Evolutionary conservation across 1,284 basidiomycete genomes (phyloP), one percentile per base, ranked within the genome.

Genomic region (Irpex sp.): DNA sequence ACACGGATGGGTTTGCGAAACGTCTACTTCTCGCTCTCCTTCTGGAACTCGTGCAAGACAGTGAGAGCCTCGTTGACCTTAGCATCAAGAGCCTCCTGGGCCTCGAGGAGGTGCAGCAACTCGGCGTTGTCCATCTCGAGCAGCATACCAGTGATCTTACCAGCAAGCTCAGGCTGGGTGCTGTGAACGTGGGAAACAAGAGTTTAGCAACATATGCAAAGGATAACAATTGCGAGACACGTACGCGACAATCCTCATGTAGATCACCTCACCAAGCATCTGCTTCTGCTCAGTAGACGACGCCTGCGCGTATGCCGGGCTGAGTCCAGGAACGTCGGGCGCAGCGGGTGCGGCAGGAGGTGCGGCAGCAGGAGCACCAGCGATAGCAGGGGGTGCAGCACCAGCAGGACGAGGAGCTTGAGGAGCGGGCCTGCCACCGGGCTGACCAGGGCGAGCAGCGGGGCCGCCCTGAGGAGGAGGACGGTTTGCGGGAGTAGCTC

Each of bases 71-170:
- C 95, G 69, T 86, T 86, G 69, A 97, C 91, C 84, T 98, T 98
- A 76, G 81, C 79, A 72, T 85, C 84, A 81, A 98, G 86, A 51
- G 94, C 87, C 17, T 94, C 92, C 49, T 82, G 81, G 57, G 87
- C 81, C 68, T 96, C 93, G 70, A 97, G 79, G 63, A 98, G 85
- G 77, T 92, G 88, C 43, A 97, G 79, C 55, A 98, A 83, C 78
- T 97, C 95, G 60, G 83, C 75, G 79, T 96, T 96, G 78, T 97
- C 95, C 94, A 98, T 97, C 86, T 98, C 95, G 68, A 97, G 86
- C 70, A 97, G 82, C 95, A 97, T 97, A 64, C 93, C 95, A 62
- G 95, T 98, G 76, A 98, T 97, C 85, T 98, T 97, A 68, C 95
- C 95, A 65, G 96, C 94, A 71, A 97, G 83, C 49, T 96, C 94